Evolutionary conservation across 305 asterid species (phyloP).

Genomic region (Fraxinus albicans): DNA sequence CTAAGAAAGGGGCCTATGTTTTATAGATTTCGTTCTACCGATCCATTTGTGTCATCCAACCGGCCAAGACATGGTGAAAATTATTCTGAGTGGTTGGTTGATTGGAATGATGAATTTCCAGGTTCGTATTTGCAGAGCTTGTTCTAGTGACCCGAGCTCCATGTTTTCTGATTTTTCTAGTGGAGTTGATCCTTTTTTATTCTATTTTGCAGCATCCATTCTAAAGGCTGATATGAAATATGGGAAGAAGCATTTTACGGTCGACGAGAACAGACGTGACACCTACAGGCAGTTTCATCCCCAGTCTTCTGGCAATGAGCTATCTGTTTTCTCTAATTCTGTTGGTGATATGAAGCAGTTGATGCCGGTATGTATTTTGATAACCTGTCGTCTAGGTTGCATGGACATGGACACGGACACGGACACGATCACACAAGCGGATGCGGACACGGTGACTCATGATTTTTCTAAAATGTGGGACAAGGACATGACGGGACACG

Average conservation of each 20-base stretch:
- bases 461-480: not conserved
- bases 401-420: not conserved
- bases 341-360: conserved; percentile 59
- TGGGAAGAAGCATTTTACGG: conserved; percentile 68
- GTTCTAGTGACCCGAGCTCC: conserved; percentile 10
- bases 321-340: conserved; percentile 31
- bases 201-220: conserved; percentile 60
- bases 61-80: conserved; percentile 70
- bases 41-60: conserved; percentile 31
- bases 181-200: conserved; percentile 14
- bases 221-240: conserved; percentile 90
- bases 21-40: conserved; percentile 46
- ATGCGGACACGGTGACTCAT: not conserved
- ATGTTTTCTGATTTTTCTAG: not conserved
- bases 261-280: conserved; percentile 83
- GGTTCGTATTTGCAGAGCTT: conserved; percentile 40
- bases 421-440: not conserved
- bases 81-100: conserved; percentile 57
- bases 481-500: not conserved
- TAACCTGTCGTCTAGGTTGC: conserved; percentile 14
- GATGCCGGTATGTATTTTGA: conserved; percentile 59
- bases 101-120: conserved; percentile 95
- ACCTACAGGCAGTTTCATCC: conserved; percentile 58
- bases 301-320: conserved; percentile 41
- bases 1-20: conserved; percentile 59